These are phyloP conservation scores for Nicotiana knightiana DNA, from an alignment of 257 asterid species.

Conservation along the genomic window DNA sequence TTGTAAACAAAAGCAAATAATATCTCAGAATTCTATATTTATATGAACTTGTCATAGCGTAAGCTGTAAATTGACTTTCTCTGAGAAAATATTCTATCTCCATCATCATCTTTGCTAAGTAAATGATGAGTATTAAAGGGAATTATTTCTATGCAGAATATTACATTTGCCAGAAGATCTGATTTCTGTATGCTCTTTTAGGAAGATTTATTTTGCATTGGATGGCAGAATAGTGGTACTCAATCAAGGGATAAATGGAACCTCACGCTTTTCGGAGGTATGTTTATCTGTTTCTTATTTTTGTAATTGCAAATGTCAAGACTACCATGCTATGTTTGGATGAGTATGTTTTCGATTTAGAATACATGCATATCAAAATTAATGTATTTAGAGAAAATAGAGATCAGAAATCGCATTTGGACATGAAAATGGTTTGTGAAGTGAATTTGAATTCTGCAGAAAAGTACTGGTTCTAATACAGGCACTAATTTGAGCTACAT, in stretches of 20 bases:
- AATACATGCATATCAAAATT: neutral
- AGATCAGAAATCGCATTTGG: neutral
- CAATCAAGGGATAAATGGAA: constrained; percentile 65
- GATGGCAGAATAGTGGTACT: constrained; percentile 90
- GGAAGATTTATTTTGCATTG: constrained; percentile 88
- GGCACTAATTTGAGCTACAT: neutral
- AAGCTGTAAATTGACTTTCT: neutral
- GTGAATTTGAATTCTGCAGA: neutral
- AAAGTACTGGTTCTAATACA: neutral
- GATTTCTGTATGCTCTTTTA: constrained; percentile 22
- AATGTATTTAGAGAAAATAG: neutral
- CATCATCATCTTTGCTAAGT: neutral
- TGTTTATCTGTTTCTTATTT: constrained; percentile 1
- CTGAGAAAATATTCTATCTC: neutral
- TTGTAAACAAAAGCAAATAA: neutral
- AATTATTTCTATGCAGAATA: neutral
- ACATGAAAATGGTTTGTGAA: neutral
- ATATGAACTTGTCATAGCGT: neutral
- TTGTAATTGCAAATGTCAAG: constrained; percentile 1
- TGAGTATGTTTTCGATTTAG: neutral
- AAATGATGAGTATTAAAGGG: neutral
- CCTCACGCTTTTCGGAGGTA: constrained; percentile 87
- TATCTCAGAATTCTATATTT: neutral
- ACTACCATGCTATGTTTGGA: neutral
- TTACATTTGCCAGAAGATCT: neutral